These are phyloP conservation scores for Candida frijolesensis DNA, from an alignment of 1,139 yeast genomes.

Conservation along the genomic window DNA sequence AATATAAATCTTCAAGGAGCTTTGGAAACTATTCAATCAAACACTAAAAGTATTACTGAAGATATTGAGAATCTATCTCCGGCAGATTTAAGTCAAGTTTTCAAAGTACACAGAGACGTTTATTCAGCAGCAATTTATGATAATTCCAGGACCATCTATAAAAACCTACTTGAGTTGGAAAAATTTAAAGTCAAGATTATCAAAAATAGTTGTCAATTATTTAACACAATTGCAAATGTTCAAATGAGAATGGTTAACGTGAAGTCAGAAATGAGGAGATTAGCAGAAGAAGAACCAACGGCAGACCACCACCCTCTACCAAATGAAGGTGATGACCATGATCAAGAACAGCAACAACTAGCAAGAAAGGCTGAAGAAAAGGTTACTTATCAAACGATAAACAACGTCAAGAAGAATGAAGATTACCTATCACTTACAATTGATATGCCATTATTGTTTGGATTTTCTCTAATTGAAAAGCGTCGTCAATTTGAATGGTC, in stretches of 20 bases:
- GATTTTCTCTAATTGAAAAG: constrained; percentile 70
- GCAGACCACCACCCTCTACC: too few species aligned
- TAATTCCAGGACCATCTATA: constrained; percentile 17
- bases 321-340: background rate
- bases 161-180: constrained; percentile 19
- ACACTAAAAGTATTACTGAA: constrained; percentile 12
- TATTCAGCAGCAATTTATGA: constrained; percentile 18
- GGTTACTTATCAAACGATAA: constrained; percentile 27
- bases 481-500: constrained; percentile 73
- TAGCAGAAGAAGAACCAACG: constrained; percentile 13
- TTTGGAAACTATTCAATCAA: constrained; percentile 7
- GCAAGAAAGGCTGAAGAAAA: constrained; percentile 1
- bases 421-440: constrained; percentile 55
- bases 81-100: constrained; percentile 17
- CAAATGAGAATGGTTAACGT: constrained; percentile 45
- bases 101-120: constrained; percentile 20
- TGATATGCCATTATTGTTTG: constrained; percentile 81
- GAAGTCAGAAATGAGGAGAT: constrained; percentile 29
- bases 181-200: constrained; percentile 31
- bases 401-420: constrained; percentile 41
- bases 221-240: constrained; percentile 35
- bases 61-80: constrained; percentile 22
- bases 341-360: background rate
- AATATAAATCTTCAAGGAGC: constrained; percentile 15
- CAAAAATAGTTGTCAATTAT: constrained; percentile 27